These are phyloP conservation scores for Ophiostoma sp. DNA, from an alignment of 2,329 filamentous ascomycete genomes.

Conservation along the genomic window DNA sequence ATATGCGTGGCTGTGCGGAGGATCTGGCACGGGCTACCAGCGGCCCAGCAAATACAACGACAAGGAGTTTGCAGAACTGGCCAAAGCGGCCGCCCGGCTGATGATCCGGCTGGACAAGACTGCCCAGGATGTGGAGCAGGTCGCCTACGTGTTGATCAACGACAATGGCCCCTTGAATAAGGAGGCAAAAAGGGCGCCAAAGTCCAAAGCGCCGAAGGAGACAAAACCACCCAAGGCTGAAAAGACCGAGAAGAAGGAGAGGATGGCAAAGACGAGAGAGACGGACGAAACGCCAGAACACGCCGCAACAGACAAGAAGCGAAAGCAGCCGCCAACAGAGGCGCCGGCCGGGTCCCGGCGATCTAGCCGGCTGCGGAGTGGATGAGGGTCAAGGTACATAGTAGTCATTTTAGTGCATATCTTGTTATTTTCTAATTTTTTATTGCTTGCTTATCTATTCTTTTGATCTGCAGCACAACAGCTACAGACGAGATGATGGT, in stretches of 20 bases:
- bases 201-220: not conserved
- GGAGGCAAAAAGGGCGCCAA: not conserved
- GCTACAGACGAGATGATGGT: not conserved
- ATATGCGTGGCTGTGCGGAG: constrained; percentile 64
- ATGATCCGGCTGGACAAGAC: constrained; percentile 42
- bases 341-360: constrained; percentile 15
- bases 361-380: constrained; percentile 21
- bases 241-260: not conserved
- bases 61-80: constrained; percentile 62
- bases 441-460: not conserved
- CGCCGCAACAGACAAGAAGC: not conserved
- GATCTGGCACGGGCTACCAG: constrained; percentile 38
- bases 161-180: not conserved
- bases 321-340: constrained; percentile 16
- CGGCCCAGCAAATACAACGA: constrained; percentile 61
- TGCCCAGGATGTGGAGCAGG: constrained; percentile 59
- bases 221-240: not conserved
- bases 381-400: not conserved
- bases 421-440: not conserved
- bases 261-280: not conserved
- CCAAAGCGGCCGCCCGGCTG: constrained; percentile 40
- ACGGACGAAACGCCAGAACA: not conserved
- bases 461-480: not conserved
- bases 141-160: constrained; percentile 61
- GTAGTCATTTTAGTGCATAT: not conserved